These are phyloP conservation scores for Aspergillus cristatus DNA, from an alignment of 495 filamentous ascomycete genomes.

Conservation along the genomic window DNA sequence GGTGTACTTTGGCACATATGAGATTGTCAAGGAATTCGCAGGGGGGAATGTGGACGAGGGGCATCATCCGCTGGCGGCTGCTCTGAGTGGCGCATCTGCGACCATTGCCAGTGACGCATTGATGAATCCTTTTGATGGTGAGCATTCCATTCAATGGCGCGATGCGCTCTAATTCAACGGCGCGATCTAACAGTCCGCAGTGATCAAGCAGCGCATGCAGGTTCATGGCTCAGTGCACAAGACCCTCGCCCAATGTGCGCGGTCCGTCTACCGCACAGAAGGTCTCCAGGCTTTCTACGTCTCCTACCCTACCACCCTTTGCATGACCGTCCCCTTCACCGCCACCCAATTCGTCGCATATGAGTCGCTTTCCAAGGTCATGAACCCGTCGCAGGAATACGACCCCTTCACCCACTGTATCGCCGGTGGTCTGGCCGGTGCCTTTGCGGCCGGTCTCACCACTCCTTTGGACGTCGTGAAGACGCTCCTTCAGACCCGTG, in stretches of 20 bases:
- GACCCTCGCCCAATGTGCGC: constrained; percentile 75
- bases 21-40: constrained; percentile 90
- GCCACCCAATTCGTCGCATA: constrained; percentile 94
- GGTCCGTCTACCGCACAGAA: constrained; percentile 75
- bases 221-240: constrained; percentile 89
- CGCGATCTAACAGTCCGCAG: constrained; percentile 31
- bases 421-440: constrained; percentile 86
- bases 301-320: constrained; percentile 94
- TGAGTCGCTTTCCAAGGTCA: constrained; percentile 86
- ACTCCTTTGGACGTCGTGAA: constrained; percentile 97
- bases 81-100: constrained; percentile 83
- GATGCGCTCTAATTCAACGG: too few relatives aligned
- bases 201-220: constrained; percentile 99
- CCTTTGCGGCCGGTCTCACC: constrained; percentile 84
- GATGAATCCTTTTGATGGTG: constrained; percentile 99
- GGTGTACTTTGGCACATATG: constrained; percentile 97
- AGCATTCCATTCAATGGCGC: constrained; percentile 12
- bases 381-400: constrained; percentile 78
- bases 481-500: constrained; percentile 89
- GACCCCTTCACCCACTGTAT: constrained; percentile 88
- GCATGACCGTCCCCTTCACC: constrained; percentile 98
- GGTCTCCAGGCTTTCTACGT: constrained; percentile 92
- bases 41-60: constrained; percentile 82
- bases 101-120: constrained; percentile 95
- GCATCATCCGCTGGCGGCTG: constrained; percentile 90